Conservation (phyloP, 257 asterid genomes). For the Solanum stenotomum region DNA sequence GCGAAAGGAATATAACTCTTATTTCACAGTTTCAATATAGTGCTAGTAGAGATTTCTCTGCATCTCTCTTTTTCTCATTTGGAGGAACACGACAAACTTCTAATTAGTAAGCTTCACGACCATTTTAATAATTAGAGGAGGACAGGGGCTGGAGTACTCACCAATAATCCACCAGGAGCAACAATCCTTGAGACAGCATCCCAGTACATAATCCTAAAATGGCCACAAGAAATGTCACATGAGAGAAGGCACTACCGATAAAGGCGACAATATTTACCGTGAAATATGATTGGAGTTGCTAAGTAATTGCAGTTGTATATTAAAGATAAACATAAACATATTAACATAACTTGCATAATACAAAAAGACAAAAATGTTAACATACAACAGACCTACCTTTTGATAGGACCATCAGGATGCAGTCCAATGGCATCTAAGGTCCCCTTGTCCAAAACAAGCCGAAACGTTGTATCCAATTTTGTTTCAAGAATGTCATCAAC, state of each 20-base stretch:
- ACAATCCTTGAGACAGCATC: slow-evolving; percentile 70
- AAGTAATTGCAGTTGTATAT: neutral
- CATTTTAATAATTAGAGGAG: neutral
- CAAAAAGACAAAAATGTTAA: neutral
- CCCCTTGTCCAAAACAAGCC: slow-evolving; percentile 88
- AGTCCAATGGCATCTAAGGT: slow-evolving; percentile 95
- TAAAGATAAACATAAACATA: neutral
- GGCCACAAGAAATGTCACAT: neutral
- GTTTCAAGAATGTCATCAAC: slow-evolving; percentile 92
- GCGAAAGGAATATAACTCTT: neutral
- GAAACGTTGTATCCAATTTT: slow-evolving; percentile 67
- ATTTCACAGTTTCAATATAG: neutral
- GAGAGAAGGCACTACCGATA: neutral
- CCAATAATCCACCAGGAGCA: slow-evolving; percentile 85
- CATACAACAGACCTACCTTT: slow-evolving; percentile 42
- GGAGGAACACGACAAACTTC: neutral
- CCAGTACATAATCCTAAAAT: slow-evolving; percentile 88
- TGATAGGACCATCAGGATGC: slow-evolving; percentile 95
- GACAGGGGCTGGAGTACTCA: slow-evolving; percentile 19
- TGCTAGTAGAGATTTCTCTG: neutral
- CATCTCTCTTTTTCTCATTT: neutral
- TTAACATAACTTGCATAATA: neutral
- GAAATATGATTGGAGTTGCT: neutral
- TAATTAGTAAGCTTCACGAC: neutral
- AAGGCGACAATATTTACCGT: neutral